phyloP scores from a whole-genome alignment of 75 land plant species.

The Picea glauca region DNA sequence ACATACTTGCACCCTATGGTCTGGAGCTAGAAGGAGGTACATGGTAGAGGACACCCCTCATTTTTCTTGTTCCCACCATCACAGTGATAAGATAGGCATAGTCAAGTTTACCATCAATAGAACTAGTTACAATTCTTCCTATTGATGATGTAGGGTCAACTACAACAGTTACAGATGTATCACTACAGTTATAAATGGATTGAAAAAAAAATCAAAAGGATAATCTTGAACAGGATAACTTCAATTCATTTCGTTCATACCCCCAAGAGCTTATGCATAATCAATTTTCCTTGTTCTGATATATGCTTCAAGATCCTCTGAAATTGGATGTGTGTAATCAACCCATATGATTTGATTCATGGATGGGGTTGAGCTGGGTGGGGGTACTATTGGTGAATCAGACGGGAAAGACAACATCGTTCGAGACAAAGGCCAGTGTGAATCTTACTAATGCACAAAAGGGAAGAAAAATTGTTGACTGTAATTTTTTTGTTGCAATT shows the following conservation, averaged over 20 bases:
- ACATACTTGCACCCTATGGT: conserved; percentile 4
- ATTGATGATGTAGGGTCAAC: conserved; percentile 15
- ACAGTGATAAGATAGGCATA: conserved; percentile 77
- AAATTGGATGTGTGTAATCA: not conserved
- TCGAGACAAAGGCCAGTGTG: too few relatives aligned
- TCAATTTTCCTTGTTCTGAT: not conserved
- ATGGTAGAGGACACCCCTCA: conserved; percentile 78
- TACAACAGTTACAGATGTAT: not conserved
- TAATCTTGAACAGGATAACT: not conserved
- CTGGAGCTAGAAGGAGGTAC: conserved; percentile 18
- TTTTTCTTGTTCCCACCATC: conserved; percentile 50
- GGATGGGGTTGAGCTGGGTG: not conserved
- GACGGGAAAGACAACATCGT: not conserved
- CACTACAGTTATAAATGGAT: not conserved
- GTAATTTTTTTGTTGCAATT: too few relatives aligned
- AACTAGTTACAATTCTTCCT: conserved; percentile 45
- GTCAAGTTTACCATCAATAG: conserved; percentile 78
- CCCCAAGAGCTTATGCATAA: conserved; percentile 7
- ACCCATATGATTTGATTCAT: not conserved
- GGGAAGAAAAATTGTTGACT: too few relatives aligned
- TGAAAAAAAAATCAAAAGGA: not conserved
- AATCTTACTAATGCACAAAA: too few relatives aligned
- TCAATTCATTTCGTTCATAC: not conserved
- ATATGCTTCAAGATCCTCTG: not conserved
- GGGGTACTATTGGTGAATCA: not conserved